Evolutionary conservation across 306 rosid species (phyloP).

Genomic region (Cajanus cajan): DNA sequence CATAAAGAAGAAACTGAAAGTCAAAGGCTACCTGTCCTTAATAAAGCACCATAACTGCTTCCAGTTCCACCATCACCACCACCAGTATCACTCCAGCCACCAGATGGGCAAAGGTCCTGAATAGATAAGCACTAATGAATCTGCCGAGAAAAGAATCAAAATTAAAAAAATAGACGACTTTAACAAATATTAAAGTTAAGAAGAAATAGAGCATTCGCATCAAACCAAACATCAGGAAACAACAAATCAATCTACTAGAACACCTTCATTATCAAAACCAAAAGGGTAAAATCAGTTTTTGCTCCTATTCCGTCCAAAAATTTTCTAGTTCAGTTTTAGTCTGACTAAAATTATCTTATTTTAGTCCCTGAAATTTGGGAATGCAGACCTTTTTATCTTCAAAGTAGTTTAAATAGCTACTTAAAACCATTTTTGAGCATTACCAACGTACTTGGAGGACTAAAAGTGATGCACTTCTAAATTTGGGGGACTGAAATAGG

Average conservation of each 20-base stretch:
- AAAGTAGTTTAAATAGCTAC: too few relatives aligned
- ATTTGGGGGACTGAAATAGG: too few relatives aligned
- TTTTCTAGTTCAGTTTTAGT: too few relatives aligned
- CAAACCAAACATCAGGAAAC: not conserved
- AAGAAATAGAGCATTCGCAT: not conserved
- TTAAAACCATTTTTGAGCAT: too few relatives aligned
- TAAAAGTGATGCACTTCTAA: too few relatives aligned
- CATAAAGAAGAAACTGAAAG: not conserved
- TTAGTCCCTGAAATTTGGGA: too few relatives aligned
- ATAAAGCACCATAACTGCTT: slow-evolving; percentile 85
- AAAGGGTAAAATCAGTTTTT: too few relatives aligned
- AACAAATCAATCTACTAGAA: not conserved
- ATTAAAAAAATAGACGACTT: not conserved
- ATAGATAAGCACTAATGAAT: slow-evolving; percentile 79
- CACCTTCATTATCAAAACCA: not conserved
- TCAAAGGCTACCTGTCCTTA: slow-evolving; percentile 71
- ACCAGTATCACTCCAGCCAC: slow-evolving; percentile 68
- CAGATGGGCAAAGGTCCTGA: slow-evolving; percentile 84
- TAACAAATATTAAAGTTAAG: not conserved
- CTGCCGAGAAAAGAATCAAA: slow-evolving; percentile 49
- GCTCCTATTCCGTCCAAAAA: too few relatives aligned
- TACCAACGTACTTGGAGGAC: too few relatives aligned
- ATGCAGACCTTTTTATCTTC: too few relatives aligned
- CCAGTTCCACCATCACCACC: slow-evolving; percentile 80
- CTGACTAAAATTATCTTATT: too few relatives aligned